Evolutionary conservation across 345 rosid species (phyloP).

Genomic region (Bruguiera sexangula): DNA sequence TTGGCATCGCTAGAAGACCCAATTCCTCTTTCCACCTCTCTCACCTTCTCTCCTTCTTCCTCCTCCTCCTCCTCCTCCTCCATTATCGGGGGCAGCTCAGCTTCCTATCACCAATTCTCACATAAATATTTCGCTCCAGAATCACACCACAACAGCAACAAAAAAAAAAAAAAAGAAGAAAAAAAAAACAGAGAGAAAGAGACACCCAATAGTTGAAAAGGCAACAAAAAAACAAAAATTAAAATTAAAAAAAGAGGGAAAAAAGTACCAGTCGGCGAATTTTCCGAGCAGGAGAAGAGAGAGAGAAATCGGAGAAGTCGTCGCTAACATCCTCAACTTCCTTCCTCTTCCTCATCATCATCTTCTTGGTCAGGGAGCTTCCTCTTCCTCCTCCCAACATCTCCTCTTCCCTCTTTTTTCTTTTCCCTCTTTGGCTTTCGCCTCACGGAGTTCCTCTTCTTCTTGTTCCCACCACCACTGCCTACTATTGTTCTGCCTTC

Average conservation of each 20-base stretch:
- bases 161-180: not conserved
- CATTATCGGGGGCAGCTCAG: conserved; percentile 55
- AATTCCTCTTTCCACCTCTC: not conserved
- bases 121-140: not conserved
- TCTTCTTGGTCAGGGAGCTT: not conserved
- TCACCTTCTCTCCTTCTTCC: not conserved
- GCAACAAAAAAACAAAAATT: too few relatives aligned
- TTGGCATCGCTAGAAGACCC: not conserved
- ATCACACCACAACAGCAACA: too few relatives aligned
- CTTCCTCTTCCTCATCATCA: conserved; percentile 52
- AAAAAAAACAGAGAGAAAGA: not conserved
- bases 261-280: conserved; percentile 66
- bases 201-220: not conserved
- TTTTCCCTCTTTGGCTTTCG: too few relatives aligned
- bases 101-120: conserved; percentile 29
- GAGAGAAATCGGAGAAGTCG: conserved; percentile 79
- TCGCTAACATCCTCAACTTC: conserved; percentile 58
- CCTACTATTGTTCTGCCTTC: too few relatives aligned
- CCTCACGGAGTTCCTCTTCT: too few relatives aligned
- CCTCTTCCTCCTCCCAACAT: not conserved
- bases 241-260: not conserved
- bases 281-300: conserved; percentile 71
- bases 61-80: conserved; percentile 45
- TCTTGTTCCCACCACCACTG: too few relatives aligned
- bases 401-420: not conserved